Evolutionary conservation across 257 asterid species (phyloP), one percentile per base, ranked within the genome.

Genomic region (Salvia miltiorrhiza): DNA sequence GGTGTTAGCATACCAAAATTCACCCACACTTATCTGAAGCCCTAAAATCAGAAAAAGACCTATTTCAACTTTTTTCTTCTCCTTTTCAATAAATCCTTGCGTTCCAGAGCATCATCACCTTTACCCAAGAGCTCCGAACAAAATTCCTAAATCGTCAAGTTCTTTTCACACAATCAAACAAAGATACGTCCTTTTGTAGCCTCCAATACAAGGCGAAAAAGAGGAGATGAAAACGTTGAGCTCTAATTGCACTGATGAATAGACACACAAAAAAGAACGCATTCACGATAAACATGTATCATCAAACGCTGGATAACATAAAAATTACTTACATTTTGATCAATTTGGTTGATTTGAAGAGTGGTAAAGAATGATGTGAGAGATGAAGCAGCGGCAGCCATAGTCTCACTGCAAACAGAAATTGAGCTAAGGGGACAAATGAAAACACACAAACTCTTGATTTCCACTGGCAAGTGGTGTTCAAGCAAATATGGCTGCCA

Each of bases 371-470:
- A 57, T 54, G 89, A 86, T 72, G 77, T 73, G 77, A 86, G 86
- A 62, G 81, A 79, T 67, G 78, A 6, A 70, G 87, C 65, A 26
- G 85, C 65, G 57, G 83, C 79, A 66, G 83, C 82, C 95, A 92
- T 60, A 30, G 30, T 85, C 70, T 53, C 39, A 23, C 52, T 40
- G 23, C 13, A 5, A 23, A n/a, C 50, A 41, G 30, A 56, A 70
- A 28, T 35, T 33, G 52, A 71, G 39, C 21, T 4, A 39, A 57
- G 30, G 20, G 30, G 43, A 37, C 3, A 58, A 48, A n/a, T 7
- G n/a, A n/a, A n/a, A n/a, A 43, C 3, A 19, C 55, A 7, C 32
- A 32, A 5, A 32, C n/a, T n/a, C n/a, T n/a, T n/a, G n/a, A n/a
- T n/a, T 9, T 19, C 48, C 65, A 67, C 69, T 12, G 17, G 30